phyloP scores from a whole-genome alignment of 1,284 basidiomycete genomes.

The Malassezia arunalokei region DNA sequence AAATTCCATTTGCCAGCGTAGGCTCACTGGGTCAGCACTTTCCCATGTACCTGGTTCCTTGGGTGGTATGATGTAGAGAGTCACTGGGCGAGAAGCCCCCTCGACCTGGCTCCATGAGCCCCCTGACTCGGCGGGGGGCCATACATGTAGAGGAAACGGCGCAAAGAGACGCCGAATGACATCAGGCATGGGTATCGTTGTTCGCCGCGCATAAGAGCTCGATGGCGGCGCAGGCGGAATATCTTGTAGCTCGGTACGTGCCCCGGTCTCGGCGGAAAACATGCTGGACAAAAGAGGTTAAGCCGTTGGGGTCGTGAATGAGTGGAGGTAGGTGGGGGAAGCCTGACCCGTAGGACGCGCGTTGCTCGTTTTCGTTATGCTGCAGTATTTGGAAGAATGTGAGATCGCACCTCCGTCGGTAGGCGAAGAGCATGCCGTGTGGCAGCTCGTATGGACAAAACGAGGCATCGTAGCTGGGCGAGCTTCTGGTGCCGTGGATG shows the following conservation, averaged over 20 bases:
- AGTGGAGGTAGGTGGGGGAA: background rate
- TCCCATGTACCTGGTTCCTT: constrained; percentile 19
- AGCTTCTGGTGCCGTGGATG: background rate
- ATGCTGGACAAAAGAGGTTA: background rate
- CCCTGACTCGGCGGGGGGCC: constrained; percentile 17
- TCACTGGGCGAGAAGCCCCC: background rate
- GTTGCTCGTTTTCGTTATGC: background rate
- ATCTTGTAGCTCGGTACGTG: constrained; percentile 20
- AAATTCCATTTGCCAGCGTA: constrained; percentile 38
- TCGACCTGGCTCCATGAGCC: background rate
- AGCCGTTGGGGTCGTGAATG: background rate
- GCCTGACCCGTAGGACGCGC: too few species aligned
- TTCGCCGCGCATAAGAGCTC: background rate
- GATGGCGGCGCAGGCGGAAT: constrained; percentile 22
- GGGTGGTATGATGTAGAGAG: constrained; percentile 22
- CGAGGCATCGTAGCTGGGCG: constrained; percentile 2
- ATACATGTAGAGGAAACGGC: constrained; percentile 21
- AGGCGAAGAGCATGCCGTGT: background rate
- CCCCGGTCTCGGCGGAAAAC: background rate
- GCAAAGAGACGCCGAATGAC: constrained; percentile 21
- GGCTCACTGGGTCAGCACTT: constrained; percentile 30
- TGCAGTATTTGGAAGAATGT: constrained; percentile 16
- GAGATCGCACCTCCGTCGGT: background rate
- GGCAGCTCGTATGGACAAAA: constrained; percentile 2
- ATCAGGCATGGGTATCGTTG: constrained; percentile 18